A percentile compares a stretch with the other conserved stretches of the same genome.
Evolutionary conservation across 257 asterid species (phyloP).

Genomic region (Gentiana dahurica): DNA sequence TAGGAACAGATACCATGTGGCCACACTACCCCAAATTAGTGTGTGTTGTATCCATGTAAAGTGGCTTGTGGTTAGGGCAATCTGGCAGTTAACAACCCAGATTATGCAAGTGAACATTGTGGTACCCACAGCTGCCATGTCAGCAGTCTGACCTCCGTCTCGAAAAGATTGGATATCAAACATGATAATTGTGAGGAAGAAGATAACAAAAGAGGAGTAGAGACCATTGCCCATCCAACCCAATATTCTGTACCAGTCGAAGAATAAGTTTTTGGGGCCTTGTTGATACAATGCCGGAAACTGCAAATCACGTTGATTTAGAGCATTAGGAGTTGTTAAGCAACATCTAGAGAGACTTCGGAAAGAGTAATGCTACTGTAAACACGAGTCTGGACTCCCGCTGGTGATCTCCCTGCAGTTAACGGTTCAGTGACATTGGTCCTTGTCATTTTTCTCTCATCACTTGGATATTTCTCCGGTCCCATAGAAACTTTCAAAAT

Average conservation of each 20-base stretch:
- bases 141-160: slow-evolving; percentile 78
- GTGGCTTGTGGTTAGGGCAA: slow-evolving; percentile 80
- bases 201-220: slow-evolving; percentile 61
- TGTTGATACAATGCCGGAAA: slow-evolving; percentile 98
- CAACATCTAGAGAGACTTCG: neutral
- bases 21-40: slow-evolving; percentile 60
- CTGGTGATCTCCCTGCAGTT: too few relatives aligned
- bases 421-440: too few relatives aligned
- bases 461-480: too few relatives aligned
- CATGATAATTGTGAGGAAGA: slow-evolving; percentile 69
- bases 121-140: slow-evolving; percentile 74
- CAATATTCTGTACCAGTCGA: slow-evolving; percentile 74
- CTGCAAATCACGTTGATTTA: slow-evolving; percentile 29
- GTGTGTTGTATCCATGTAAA: slow-evolving; percentile 95
- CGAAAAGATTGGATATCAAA: slow-evolving; percentile 86
- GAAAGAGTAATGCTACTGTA: too few relatives aligned
- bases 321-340: slow-evolving; percentile 1
- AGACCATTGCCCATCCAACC: slow-evolving; percentile 96
- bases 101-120: slow-evolving; percentile 88
- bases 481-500: too few relatives aligned
- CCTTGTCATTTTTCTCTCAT: too few relatives aligned
- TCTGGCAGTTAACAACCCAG: slow-evolving; percentile 88
- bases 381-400: too few relatives aligned
- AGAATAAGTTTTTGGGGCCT: slow-evolving; percentile 84
- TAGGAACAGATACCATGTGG: slow-evolving; percentile 73